Percentiles rank a stretch among this genome's conserved stretches.
Conservation (phyloP, 371 early-diverging fungal genomes). For the Mucor ambiguus region DNA sequence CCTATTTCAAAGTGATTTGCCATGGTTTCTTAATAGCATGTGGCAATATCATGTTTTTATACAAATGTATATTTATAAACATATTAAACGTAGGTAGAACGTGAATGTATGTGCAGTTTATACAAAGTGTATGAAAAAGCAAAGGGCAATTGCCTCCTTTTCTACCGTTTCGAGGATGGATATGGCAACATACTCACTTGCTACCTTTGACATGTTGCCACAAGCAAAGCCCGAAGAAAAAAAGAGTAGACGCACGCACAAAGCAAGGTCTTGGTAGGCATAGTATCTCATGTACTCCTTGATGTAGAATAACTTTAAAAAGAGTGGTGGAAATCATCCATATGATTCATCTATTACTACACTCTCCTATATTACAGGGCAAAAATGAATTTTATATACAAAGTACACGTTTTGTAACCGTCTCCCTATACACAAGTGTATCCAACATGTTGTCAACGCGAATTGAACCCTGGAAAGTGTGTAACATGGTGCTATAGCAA, state of each 20-base stretch:
- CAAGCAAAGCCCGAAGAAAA: slow-evolving; percentile 1
- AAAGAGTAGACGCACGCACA: background rate
- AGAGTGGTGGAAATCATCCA: background rate
- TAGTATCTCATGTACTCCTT: background rate
- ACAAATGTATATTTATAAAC: background rate
- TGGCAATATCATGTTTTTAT: slow-evolving; percentile 1
- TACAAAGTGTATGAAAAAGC: background rate
- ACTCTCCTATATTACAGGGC: background rate
- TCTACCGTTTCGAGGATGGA: background rate
- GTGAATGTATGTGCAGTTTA: background rate
- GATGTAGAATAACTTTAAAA: background rate
- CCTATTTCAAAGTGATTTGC: background rate
- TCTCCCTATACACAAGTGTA: background rate
- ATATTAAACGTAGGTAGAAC: background rate
- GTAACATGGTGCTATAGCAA: background rate
- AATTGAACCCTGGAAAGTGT: slow-evolving; percentile 1
- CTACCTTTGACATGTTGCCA: slow-evolving; percentile 17
- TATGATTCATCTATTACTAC: background rate
- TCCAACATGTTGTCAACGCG: background rate
- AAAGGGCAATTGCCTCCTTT: background rate
- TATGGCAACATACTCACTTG: slow-evolving; percentile 7
- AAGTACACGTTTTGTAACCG: background rate
- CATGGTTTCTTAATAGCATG: slow-evolving; percentile 3
- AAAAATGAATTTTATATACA: background rate
- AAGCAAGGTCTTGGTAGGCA: background rate